Conservation (phyloP, 2,329 filamentous ascomycete species). For the Pestalotiopsis sp. region DNA sequence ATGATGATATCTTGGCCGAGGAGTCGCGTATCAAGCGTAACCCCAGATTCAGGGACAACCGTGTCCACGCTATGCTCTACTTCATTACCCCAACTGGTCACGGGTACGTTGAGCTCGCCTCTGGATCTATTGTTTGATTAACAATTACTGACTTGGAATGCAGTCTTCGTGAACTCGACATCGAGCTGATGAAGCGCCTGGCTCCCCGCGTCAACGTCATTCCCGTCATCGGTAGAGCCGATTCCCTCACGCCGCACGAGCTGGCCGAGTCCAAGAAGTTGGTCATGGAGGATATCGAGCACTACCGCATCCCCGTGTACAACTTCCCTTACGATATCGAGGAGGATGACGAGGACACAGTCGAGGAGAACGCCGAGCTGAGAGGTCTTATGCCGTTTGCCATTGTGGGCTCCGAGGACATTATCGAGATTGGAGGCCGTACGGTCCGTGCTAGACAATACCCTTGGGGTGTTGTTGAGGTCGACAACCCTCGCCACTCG, state of each 20-base stretch:
- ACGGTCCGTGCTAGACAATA: constrained; percentile 95
- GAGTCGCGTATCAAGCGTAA: constrained; percentile 99
- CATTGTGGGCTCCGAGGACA: constrained; percentile 95
- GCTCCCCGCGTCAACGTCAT: constrained; percentile 99
- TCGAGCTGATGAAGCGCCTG: constrained; percentile 99
- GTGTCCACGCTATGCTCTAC: constrained; percentile 96
- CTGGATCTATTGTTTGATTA: neutral
- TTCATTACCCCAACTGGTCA: constrained; percentile 99
- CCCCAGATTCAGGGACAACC: constrained; percentile 98
- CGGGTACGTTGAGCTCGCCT: constrained; percentile 56
- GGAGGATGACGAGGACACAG: constrained; percentile 98
- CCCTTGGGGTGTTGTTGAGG: constrained; percentile 98
- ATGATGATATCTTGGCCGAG: constrained; percentile 98
- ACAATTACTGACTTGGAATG: constrained; percentile 19
- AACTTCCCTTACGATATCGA: constrained; percentile 99
- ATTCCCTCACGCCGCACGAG: constrained; percentile 94
- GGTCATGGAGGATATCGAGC: constrained; percentile 99
- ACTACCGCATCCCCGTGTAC: constrained; percentile 99
- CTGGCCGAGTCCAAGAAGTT: constrained; percentile 99
- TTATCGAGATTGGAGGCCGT: constrained; percentile 90
- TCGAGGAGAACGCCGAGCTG: constrained; percentile 98
- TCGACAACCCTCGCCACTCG: constrained; percentile 98
- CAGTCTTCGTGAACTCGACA: constrained; percentile 96
- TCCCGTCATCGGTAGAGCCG: constrained; percentile 96
- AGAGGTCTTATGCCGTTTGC: constrained; percentile 98